Evolutionary conservation across 169 alveolate genomes (phyloP), one percentile per base, ranked within the genome.

Genomic region (Eimeria sp.): DNA sequence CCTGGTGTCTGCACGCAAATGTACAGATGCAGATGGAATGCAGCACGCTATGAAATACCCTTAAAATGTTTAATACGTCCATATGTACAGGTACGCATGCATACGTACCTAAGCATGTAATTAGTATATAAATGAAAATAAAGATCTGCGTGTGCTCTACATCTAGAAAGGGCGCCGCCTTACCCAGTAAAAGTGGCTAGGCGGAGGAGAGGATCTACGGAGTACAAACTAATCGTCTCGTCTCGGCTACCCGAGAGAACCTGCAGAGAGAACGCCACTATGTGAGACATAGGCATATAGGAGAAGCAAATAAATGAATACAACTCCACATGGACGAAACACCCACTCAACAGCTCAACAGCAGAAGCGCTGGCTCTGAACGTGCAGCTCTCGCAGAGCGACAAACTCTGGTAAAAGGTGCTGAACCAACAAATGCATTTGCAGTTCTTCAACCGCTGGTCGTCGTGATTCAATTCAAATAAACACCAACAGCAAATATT

Each of bases 231-330:
- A 63, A 93, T 22, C 11, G 96, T 93, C 76, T 93, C 96, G 47
- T 93, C 96, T 16, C 96, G 70, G 43, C 96, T 93, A 22, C 96
- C 96, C 47, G 61, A 87, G 63, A 92, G 86, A 43, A 92, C 87
- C 82, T 72, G 67, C 83, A 63, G 25, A 49, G 72, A n/a, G 72
- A 72, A 58, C 54, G 30, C 76, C 27, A 57, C 10, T 11, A 45
- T 40, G 34, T 34, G 5, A 72, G 27, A 34, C n/a, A 34, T 1
- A n/a, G 43, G 6, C 22, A 25, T 20, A 40, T 3, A 72, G 14
- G 30, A 34, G 82, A 72, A 30, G 40, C n/a, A 27, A 30, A 40
- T 51, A 40, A 72, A 72, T 25, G 54, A 40, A 7, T 34, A 6
- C 27, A 72, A 67, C 78, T 10, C 13, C 30, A 30, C 22, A 16